phyloP scores from a whole-genome alignment of 176 grass and related monocot species.

The Pontederia crassipes region DNA sequence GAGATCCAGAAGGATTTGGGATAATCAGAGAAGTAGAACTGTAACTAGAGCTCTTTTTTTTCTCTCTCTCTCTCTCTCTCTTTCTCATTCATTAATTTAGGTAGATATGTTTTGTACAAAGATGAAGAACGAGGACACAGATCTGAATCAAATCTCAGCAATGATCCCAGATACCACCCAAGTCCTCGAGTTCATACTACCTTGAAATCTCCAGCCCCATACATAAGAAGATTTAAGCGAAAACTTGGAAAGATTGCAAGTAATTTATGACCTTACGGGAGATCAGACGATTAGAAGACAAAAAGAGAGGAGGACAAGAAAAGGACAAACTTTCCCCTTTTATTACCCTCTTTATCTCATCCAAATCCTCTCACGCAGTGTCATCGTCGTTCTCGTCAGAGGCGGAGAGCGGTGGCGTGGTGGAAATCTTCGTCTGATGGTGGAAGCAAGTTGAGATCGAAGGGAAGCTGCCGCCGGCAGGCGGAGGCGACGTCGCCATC shows the following conservation, averaged over 20 bases:
- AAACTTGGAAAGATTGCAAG: neutral
- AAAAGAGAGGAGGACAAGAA: neutral
- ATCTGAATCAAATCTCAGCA: neutral
- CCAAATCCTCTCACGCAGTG: neutral
- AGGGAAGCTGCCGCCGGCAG: neutral
- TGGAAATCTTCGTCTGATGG: neutral
- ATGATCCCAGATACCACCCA: neutral
- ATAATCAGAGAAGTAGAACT: neutral
- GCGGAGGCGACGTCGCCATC: neutral
- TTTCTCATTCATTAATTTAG: conserved; percentile 1
- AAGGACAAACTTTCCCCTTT: neutral
- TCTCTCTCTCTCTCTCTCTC: neutral
- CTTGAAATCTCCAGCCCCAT: neutral
- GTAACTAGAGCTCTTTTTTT: neutral
- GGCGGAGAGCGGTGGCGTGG: neutral
- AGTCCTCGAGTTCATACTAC: neutral
- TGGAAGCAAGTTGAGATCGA: neutral
- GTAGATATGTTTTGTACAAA: conserved; percentile 1
- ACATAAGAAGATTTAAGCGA: neutral
- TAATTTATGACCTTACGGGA: too few relatives aligned
- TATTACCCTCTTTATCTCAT: neutral
- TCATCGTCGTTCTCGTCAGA: neutral
- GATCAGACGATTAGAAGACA: neutral
- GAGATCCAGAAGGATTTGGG: neutral
- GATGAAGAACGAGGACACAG: neutral